phyloP scores from a whole-genome alignment of 208 protist genomes.

The Tetramitus jugosus region DNA sequence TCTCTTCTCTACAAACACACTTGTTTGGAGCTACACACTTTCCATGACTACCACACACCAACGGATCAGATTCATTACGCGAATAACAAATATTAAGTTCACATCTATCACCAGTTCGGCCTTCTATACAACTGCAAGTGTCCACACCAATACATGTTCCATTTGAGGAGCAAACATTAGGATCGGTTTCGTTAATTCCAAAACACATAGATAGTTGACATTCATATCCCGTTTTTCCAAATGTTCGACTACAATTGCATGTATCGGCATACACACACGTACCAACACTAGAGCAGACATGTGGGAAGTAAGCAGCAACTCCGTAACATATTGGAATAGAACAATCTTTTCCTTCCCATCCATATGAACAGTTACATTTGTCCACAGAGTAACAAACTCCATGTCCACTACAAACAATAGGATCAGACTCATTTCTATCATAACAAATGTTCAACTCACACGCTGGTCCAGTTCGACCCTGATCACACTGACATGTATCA shows the following conservation, averaged over 20 bases:
- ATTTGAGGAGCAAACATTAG: not conserved
- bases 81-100: not conserved
- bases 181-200: not conserved
- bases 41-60: not conserved
- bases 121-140: not conserved
- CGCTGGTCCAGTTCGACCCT: not conserved
- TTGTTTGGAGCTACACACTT: not conserved
- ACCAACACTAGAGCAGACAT: not conserved
- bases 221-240: not conserved
- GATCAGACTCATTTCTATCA: not conserved
- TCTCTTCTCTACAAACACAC: not conserved
- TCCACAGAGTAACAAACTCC: not conserved
- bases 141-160: not conserved
- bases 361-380: not conserved
- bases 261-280: not conserved
- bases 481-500: not conserved
- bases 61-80: not conserved
- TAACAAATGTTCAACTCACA: not conserved
- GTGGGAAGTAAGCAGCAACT: not conserved
- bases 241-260: not conserved
- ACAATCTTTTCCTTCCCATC: not conserved
- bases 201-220: slow-evolving; percentile 6
- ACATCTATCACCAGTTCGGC: not conserved
- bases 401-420: not conserved
- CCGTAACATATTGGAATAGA: not conserved